phyloP scores from a whole-genome alignment of 176 grass and related monocot species.

The Lolium multiflorum region DNA sequence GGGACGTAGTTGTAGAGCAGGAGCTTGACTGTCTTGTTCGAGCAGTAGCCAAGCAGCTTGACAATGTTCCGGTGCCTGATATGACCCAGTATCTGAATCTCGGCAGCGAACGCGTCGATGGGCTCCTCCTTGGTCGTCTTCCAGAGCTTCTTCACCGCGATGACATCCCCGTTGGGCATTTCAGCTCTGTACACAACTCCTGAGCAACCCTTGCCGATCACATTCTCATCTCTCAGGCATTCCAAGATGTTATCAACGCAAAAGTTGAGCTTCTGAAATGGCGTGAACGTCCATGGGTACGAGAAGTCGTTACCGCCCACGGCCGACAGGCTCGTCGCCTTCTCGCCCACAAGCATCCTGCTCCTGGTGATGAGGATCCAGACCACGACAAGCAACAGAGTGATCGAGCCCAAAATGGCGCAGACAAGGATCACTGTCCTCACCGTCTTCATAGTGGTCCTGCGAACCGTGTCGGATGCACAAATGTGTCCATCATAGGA shows the following conservation, averaged over 20 bases:
- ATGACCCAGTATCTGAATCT: conserved; percentile 95
- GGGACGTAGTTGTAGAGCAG: conserved; percentile 97
- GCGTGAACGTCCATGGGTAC: conserved; percentile 87
- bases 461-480: conserved; percentile 63
- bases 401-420: conserved; percentile 58
- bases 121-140: conserved; percentile 78
- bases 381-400: conserved; percentile 51
- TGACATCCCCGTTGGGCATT: conserved; percentile 84
- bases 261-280: conserved; percentile 90
- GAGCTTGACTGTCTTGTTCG: conserved; percentile 89
- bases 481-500: conserved; percentile 83
- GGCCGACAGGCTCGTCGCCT: conserved; percentile 50
- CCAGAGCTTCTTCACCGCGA: conserved; percentile 96
- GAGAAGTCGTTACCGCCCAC: conserved; percentile 76
- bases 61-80: conserved; percentile 99
- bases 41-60: conserved; percentile 90
- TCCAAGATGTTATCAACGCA: conserved; percentile 72
- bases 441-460: conserved; percentile 67
- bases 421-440: conserved; percentile 68
- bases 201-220: conserved; percentile 93
- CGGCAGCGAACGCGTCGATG: conserved; percentile 61
- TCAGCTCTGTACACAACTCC: conserved; percentile 94
- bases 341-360: conserved; percentile 45
- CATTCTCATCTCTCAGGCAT: conserved; percentile 88
- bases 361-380: conserved; percentile 80